phyloP scores from a whole-genome alignment of 2,329 filamentous ascomycete species.

The Ilyonectria mors-panacis region DNA sequence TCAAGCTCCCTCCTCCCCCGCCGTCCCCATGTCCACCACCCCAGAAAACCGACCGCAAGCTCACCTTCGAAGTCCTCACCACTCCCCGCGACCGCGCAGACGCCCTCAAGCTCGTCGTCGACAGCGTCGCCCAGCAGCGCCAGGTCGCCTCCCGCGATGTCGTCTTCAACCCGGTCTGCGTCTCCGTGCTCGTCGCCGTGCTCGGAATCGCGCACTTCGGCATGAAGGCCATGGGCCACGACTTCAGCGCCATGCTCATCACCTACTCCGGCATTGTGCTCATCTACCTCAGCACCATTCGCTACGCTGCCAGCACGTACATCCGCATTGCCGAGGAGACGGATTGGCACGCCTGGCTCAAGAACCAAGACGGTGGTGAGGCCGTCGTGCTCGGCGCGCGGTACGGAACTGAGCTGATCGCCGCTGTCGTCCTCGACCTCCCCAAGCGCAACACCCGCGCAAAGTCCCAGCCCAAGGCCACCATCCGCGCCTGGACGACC shows the following conservation, averaged over 20 bases:
- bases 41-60: slow-evolving; percentile 65
- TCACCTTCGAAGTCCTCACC: slow-evolving; percentile 71
- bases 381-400: slow-evolving; percentile 75
- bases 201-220: slow-evolving; percentile 60
- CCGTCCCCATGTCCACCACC: slow-evolving; percentile 30
- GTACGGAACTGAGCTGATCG: slow-evolving; percentile 78
- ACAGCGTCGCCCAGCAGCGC: slow-evolving; percentile 87
- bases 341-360: slow-evolving; percentile 73
- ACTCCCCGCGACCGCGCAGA: slow-evolving; percentile 72
- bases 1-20: not conserved
- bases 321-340: slow-evolving; percentile 73
- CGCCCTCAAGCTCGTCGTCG: slow-evolving; percentile 81
- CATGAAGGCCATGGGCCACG: slow-evolving; percentile 53
- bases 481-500: slow-evolving; percentile 88
- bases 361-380: slow-evolving; percentile 53
- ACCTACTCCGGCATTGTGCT: slow-evolving; percentile 74
- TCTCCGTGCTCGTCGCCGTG: slow-evolving; percentile 61
- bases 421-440: slow-evolving; percentile 77
- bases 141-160: slow-evolving; percentile 75
- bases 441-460: slow-evolving; percentile 37
- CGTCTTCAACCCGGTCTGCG: slow-evolving; percentile 72
- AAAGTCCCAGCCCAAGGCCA: slow-evolving; percentile 64
- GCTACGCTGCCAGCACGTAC: slow-evolving; percentile 74
- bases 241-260: slow-evolving; percentile 68
- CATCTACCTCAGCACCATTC: slow-evolving; percentile 72